phyloP scores from a whole-genome alignment of 176 grass and related monocot genomes.

The Alopecurus myosuroides region DNA sequence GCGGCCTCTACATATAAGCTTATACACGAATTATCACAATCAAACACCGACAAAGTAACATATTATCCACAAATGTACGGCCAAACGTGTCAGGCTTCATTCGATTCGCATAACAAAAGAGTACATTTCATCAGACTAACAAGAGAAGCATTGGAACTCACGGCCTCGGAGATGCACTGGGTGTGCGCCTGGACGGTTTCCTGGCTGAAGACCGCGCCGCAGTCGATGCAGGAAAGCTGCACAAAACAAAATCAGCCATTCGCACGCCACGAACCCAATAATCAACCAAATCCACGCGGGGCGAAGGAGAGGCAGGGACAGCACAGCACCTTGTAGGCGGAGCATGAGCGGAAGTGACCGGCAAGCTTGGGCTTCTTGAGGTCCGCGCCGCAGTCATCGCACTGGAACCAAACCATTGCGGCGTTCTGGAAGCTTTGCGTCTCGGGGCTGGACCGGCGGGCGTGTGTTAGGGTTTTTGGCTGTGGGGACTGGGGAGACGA shows the following conservation, averaged over 20 bases:
- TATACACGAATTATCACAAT: neutral
- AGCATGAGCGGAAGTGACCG: constrained; percentile 87
- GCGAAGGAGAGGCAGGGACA: neutral
- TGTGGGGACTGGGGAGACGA: neutral
- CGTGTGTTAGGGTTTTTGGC: constrained; percentile 31
- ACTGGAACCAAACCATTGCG: constrained; percentile 98
- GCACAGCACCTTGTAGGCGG: constrained; percentile 62
- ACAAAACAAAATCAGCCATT: neutral
- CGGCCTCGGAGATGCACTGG: constrained; percentile 91
- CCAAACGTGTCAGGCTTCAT: neutral
- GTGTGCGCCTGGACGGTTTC: constrained; percentile 70
- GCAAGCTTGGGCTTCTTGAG: constrained; percentile 97
- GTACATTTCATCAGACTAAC: neutral
- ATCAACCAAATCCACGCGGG: neutral
- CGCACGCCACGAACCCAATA: neutral
- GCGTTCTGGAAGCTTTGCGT: constrained; percentile 10
- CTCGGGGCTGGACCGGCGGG: neutral
- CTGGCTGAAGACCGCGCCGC: constrained; percentile 69
- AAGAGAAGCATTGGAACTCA: constrained; percentile 22
- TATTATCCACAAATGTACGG: neutral
- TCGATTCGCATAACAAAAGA: neutral
- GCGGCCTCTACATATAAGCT: neutral
- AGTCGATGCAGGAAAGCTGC: constrained; percentile 94
- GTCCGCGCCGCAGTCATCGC: constrained; percentile 87
- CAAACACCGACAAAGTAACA: neutral